These are phyloP conservation scores for Pseudopithomyces maydicus DNA, from an alignment of 2,329 filamentous ascomycete genomes.

Conservation along the genomic window DNA sequence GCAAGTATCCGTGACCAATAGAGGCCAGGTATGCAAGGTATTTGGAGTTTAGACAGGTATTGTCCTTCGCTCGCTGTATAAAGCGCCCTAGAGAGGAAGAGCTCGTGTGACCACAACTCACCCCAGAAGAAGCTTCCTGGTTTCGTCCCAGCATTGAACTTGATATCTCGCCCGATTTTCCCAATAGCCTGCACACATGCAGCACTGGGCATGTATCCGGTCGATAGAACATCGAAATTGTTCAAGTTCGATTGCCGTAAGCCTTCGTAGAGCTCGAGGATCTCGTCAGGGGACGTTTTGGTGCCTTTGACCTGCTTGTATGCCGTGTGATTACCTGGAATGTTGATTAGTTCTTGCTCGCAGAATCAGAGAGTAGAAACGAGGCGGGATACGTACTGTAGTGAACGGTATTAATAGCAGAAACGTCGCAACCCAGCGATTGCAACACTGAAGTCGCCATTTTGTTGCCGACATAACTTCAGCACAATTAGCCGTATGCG, in stretches of 20 bases:
- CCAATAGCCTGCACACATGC: constrained; percentile 84
- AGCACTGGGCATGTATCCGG: constrained; percentile 90
- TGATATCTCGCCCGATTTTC: constrained; percentile 79
- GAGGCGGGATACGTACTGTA: constrained; percentile 71
- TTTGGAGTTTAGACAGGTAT: no score
- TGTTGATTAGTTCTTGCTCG: constrained; percentile 8
- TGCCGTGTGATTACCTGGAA: constrained; percentile 87
- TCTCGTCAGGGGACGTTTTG: constrained; percentile 79
- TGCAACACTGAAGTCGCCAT: constrained; percentile 97
- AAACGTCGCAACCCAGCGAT: constrained; percentile 89
- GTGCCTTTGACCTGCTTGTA: constrained; percentile 90
- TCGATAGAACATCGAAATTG: constrained; percentile 91
- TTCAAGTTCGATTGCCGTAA: constrained; percentile 82
- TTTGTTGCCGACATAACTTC: constrained; percentile 95
- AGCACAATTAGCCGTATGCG: constrained; percentile 24
- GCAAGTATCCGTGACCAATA: not conserved
- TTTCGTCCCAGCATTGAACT: constrained; percentile 63
- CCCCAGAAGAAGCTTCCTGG: constrained; percentile 90
- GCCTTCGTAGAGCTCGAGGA: constrained; percentile 82
- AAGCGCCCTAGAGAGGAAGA: no score
- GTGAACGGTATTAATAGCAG: constrained; percentile 93
- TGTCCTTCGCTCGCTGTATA: no score
- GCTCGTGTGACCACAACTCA: constrained; percentile 36
- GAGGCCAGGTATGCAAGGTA: not conserved
- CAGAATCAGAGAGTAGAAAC: not conserved